These are phyloP conservation scores for Cercis canadensis DNA, from an alignment of 306 rosid genomes.

Conservation along the genomic window DNA sequence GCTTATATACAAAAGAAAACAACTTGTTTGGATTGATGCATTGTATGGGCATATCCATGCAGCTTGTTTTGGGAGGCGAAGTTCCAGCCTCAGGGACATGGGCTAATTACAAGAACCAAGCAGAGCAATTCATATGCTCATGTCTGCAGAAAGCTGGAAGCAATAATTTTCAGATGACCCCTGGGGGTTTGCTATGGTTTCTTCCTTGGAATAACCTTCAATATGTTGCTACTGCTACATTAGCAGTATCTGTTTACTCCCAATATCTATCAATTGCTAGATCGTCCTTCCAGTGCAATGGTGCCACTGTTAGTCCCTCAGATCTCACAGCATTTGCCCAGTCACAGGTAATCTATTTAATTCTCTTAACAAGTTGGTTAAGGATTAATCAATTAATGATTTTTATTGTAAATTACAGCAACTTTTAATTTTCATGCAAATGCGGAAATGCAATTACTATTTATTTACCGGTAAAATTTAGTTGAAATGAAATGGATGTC, in stretches of 20 bases:
- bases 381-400: no score
- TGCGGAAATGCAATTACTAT: no score
- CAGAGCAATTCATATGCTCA: conserved; percentile 60
- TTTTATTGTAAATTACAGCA: no score
- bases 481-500: no score
- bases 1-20: no score
- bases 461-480: no score
- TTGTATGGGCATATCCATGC: neutral
- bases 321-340: conserved; percentile 46
- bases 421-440: no score
- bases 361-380: no score
- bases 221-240: conserved; percentile 58
- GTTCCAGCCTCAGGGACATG: conserved; percentile 41
- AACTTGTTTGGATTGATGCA: neutral
- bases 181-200: conserved; percentile 62
- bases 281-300: conserved; percentile 35
- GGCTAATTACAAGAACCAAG: conserved; percentile 51
- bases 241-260: conserved; percentile 51
- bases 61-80: conserved; percentile 61
- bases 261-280: conserved; percentile 41
- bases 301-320: conserved; percentile 36
- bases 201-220: conserved; percentile 56
- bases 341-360: conserved; percentile 63
- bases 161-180: conserved; percentile 44
- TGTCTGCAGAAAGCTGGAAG: conserved; percentile 50